Conservation (phyloP, 164 flowering plant genomes). For the Macadamia integrifolia region DNA sequence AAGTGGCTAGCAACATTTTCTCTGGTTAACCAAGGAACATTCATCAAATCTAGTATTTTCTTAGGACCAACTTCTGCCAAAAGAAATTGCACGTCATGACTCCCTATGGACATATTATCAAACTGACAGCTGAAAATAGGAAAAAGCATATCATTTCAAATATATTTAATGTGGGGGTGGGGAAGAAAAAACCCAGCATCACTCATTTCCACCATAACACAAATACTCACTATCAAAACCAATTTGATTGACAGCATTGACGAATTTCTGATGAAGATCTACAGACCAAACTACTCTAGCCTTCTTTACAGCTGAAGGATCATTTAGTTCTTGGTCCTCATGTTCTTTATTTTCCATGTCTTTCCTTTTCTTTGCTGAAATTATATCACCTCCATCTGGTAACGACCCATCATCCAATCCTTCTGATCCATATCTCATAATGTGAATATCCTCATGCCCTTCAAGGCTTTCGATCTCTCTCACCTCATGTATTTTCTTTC, state of each 20-base stretch:
- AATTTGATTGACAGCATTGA: constrained; percentile 79
- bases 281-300: constrained; percentile 91
- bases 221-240: constrained; percentile 87
- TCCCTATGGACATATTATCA: constrained; percentile 14
- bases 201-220: neutral
- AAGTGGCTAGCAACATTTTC: constrained; percentile 98
- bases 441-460: constrained; percentile 40
- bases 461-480: constrained; percentile 66
- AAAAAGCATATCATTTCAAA: neutral
- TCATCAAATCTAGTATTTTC: constrained; percentile 92
- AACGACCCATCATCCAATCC: constrained; percentile 40
- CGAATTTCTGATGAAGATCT: constrained; percentile 93
- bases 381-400: constrained; percentile 43
- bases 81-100: constrained; percentile 17
- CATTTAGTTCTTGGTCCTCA: constrained; percentile 53
- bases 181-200: neutral
- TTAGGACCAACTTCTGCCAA: constrained; percentile 91
- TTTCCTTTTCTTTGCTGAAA: constrained; percentile 59
- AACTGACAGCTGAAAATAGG: constrained; percentile 3
- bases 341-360: constrained; percentile 47
- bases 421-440: constrained; percentile 37
- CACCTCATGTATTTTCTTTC: constrained; percentile 79
- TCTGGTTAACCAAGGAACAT: constrained; percentile 88
- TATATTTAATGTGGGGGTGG: neutral
- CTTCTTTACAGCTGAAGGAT: constrained; percentile 58